Conservation (phyloP, 805 yeast genomes). For the Danielia reshetovae region DNA sequence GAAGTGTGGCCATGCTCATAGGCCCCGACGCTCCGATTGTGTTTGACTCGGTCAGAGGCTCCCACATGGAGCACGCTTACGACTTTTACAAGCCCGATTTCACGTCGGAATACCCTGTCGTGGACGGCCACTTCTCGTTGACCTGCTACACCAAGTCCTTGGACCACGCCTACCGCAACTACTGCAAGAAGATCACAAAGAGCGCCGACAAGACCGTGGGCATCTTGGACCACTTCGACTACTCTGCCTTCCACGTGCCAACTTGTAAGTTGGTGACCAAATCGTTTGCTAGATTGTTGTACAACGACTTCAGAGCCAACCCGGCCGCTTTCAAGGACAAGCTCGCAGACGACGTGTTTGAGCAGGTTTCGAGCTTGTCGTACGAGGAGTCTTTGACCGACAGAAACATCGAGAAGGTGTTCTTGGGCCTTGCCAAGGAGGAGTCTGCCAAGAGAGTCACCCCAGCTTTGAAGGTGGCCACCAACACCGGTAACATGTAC, state of each 20-base stretch:
- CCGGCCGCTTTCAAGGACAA: slow-evolving; percentile 50
- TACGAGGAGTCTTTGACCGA: slow-evolving; percentile 80
- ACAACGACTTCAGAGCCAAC: slow-evolving; percentile 78
- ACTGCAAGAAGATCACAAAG: slow-evolving; percentile 65
- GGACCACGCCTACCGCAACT: slow-evolving; percentile 79
- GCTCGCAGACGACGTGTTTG: slow-evolving; percentile 48
- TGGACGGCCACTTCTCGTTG: slow-evolving; percentile 94
- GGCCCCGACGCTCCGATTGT: slow-evolving; percentile 98
- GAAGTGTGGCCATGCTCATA: slow-evolving; percentile 87
- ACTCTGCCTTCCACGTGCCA: slow-evolving; percentile 96
- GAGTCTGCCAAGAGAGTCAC: slow-evolving; percentile 62
- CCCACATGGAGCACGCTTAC: slow-evolving; percentile 94
- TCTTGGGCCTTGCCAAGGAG: slow-evolving; percentile 73
- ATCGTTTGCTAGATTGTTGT: slow-evolving; percentile 86
- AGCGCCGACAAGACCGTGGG: slow-evolving; percentile 52
- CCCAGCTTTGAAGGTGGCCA: slow-evolving; percentile 82
- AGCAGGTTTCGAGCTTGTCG: slow-evolving; percentile 47
- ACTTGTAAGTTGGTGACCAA: slow-evolving; percentile 93
- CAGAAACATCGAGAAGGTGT: slow-evolving; percentile 78
- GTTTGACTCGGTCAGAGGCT: slow-evolving; percentile 83
- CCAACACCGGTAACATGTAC: slow-evolving; percentile 98
- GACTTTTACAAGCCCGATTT: slow-evolving; percentile 98
- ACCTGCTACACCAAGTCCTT: slow-evolving; percentile 91
- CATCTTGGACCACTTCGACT: slow-evolving; percentile 70
- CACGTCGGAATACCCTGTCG: slow-evolving; percentile 93